Evolutionary conservation across 176 grass and related monocot species (phyloP).

Genomic region (Avena sativa): DNA sequence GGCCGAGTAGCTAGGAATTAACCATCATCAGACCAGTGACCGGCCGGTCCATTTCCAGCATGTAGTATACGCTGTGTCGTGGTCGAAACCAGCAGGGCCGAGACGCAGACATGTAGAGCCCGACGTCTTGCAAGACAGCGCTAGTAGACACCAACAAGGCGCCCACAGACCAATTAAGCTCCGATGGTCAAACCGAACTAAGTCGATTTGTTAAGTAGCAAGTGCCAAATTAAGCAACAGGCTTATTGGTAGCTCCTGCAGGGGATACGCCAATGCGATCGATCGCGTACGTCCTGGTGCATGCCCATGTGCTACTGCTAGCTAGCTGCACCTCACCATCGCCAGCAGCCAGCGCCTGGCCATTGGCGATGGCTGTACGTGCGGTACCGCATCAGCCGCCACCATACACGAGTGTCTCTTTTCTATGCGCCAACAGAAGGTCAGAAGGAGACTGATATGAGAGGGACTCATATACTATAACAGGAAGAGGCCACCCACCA

Average conservation of each 20-base stretch:
- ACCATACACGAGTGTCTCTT: background rate
- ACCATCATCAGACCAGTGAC: background rate
- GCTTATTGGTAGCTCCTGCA: background rate
- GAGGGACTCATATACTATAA: background rate
- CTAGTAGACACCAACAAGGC: background rate
- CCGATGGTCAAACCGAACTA: background rate
- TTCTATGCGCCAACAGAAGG: background rate
- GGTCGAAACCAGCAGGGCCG: background rate
- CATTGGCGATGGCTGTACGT: background rate
- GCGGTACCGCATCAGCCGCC: slow-evolving; percentile 13
- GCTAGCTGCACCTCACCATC: background rate
- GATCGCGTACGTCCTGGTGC: background rate
- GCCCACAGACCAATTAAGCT: background rate
- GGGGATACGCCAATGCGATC: background rate
- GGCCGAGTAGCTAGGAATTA: background rate
- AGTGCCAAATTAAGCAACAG: slow-evolving; percentile 3
- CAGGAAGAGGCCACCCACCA: slow-evolving; percentile 3
- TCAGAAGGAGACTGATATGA: background rate
- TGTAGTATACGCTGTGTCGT: background rate
- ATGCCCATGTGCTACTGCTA: background rate
- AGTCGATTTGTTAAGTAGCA: background rate
- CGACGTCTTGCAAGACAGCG: background rate
- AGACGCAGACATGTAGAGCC: background rate
- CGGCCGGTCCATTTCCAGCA: background rate
- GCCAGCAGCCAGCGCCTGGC: background rate